phyloP scores from a whole-genome alignment of 495 filamentous ascomycete species.

The Halenospora varia region DNA sequence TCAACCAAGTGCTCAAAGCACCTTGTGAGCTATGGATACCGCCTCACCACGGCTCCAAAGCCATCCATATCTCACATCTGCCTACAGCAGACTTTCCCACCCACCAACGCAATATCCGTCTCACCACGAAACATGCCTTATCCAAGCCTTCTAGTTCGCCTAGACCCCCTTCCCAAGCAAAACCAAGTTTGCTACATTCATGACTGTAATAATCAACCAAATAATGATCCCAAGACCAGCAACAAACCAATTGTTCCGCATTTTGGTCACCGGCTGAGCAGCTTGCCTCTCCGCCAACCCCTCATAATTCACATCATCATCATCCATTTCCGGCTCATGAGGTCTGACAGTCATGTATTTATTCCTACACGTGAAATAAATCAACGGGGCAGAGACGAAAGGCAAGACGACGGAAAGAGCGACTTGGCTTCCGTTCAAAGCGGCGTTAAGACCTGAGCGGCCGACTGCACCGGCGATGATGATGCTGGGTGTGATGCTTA shows the following conservation, averaged over 20 bases:
- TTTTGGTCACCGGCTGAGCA: slow-evolving; percentile 14
- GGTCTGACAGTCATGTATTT: slow-evolving; percentile 71
- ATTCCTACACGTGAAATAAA: slow-evolving; percentile 81
- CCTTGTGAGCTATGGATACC: too few relatives aligned
- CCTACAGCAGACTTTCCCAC: too few relatives aligned
- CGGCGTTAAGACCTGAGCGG: slow-evolving; percentile 62
- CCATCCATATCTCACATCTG: too few relatives aligned
- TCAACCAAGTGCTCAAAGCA: too few relatives aligned
- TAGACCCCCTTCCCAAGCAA: slow-evolving; percentile 43
- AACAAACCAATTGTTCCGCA: slow-evolving; percentile 53
- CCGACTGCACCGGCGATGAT: slow-evolving; percentile 79
- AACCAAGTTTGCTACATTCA: slow-evolving; percentile 72
- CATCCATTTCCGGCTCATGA: slow-evolving; percentile 31
- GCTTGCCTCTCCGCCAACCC: slow-evolving; percentile 19
- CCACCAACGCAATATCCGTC: too few relatives aligned
- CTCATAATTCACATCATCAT: slow-evolving; percentile 26
- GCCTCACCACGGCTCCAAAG: too few relatives aligned
- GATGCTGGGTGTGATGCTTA: slow-evolving; percentile 77
- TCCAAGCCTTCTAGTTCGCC: too few relatives aligned
- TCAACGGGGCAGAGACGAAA: slow-evolving; percentile 75
- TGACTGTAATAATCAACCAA: slow-evolving; percentile 65
- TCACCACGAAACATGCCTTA: too few relatives aligned
- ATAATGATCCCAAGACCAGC: slow-evolving; percentile 52
- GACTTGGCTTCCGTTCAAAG: slow-evolving; percentile 75
- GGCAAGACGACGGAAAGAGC: slow-evolving; percentile 77